Conservation (phyloP, 2,329 filamentous ascomycete species). For the Fusarium metavorans region DNA sequence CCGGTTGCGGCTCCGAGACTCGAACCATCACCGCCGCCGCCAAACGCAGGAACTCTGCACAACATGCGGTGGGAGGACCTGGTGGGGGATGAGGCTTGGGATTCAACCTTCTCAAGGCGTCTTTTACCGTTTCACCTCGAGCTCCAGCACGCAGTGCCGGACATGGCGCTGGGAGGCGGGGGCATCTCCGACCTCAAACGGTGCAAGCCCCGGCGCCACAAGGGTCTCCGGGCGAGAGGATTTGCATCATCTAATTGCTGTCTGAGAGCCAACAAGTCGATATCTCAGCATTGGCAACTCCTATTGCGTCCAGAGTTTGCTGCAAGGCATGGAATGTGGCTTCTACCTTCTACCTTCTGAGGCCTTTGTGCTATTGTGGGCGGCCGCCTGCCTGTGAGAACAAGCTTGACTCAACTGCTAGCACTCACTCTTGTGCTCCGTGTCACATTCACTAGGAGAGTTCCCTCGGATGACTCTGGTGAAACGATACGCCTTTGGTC, state of each 20-base stretch:
- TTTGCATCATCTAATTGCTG: constrained; percentile 10
- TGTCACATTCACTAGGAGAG: constrained; percentile 1
- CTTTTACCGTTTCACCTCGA: constrained; percentile 36
- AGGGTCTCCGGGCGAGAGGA: constrained; percentile 16
- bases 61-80: constrained; percentile 34
- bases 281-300: constrained; percentile 11
- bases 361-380: constrained; percentile 20
- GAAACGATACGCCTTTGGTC: not conserved
- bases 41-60: constrained; percentile 43
- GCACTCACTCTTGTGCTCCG: not conserved
- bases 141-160: constrained; percentile 12
- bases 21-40: constrained; percentile 35
- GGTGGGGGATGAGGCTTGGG: constrained; percentile 30
- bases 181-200: constrained; percentile 36
- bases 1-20: constrained; percentile 31
- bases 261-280: constrained; percentile 3
- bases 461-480: constrained; percentile 4
- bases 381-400: not conserved
- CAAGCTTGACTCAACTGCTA: not conserved
- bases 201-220: constrained; percentile 37
- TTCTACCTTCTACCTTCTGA: constrained; percentile 5
- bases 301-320: constrained; percentile 11
- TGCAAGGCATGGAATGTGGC: constrained; percentile 3
- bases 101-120: constrained; percentile 36
- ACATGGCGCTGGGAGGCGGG: constrained; percentile 32